phyloP scores from a whole-genome alignment of 257 asterid species.

The Avicennia marina region DNA sequence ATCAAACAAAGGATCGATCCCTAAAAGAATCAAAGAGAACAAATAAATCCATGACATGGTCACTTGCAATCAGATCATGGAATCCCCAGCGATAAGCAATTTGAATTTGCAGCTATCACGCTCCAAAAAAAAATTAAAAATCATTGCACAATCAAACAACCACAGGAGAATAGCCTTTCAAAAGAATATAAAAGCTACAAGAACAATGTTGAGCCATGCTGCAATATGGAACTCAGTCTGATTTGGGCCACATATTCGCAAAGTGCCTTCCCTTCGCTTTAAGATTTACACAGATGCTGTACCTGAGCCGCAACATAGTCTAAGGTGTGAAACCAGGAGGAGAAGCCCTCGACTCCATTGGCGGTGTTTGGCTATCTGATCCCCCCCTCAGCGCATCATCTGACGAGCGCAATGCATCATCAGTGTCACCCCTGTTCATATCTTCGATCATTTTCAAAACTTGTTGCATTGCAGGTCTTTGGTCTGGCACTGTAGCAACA shows the following conservation, averaged over 20 bases:
- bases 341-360: constrained; percentile 55
- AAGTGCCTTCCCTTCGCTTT: no score
- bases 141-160: constrained; percentile 39
- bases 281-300: no score
- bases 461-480: constrained; percentile 69
- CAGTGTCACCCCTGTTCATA: constrained; percentile 64
- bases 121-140: constrained; percentile 24
- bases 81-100: constrained; percentile 34
- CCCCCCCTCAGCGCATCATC: constrained; percentile 75
- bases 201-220: constrained; percentile 19
- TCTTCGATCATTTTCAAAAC: constrained; percentile 86
- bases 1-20: constrained; percentile 1
- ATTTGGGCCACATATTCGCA: constrained; percentile 3
- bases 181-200: constrained; percentile 31
- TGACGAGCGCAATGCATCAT: constrained; percentile 67
- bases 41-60: constrained; percentile 22
- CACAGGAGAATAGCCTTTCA: constrained; percentile 25
- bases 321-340: constrained; percentile 63
- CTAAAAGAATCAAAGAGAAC: constrained; percentile 19
- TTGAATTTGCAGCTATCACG: constrained; percentile 22
- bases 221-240: constrained; percentile 13
- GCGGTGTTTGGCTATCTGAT: constrained; percentile 79
- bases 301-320: not conserved
- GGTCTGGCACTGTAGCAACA: constrained; percentile 74
- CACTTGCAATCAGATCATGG: constrained; percentile 35